Conservation (phyloP, 2,329 filamentous ascomycete genomes). For the Colletotrichum kahawae region DNA sequence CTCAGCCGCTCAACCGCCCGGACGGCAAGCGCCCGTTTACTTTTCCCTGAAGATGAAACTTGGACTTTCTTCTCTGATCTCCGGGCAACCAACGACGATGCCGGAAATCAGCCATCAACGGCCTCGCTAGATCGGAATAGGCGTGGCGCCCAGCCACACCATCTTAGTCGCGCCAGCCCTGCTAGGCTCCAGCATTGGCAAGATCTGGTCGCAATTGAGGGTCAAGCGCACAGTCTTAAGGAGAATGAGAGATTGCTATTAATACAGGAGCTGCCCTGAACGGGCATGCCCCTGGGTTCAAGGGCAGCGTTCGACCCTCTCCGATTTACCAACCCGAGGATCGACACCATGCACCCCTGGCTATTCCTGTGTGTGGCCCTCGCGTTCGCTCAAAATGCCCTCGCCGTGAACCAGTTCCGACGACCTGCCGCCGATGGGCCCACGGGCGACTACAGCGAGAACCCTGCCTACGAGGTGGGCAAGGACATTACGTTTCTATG, state of each 20-base stretch:
- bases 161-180: background rate
- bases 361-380: background rate
- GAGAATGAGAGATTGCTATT: background rate
- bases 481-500: background rate
- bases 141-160: background rate
- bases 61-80: background rate
- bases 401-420: background rate
- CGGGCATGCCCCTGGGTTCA: background rate
- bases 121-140: background rate
- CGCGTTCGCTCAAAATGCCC: background rate
- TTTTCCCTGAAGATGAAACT: background rate
- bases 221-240: background rate
- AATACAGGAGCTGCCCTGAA: background rate
- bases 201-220: background rate
- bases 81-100: background rate
- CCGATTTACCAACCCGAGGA: background rate
- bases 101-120: background rate
- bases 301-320: background rate
- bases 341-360: background rate
- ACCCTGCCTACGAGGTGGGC: background rate
- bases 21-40: background rate
- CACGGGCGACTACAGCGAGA: background rate
- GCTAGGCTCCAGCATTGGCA: background rate
- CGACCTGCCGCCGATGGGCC: background rate
- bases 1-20: background rate